Conservation (phyloP, 345 rosid species). For the Aurinia saxatilis region DNA sequence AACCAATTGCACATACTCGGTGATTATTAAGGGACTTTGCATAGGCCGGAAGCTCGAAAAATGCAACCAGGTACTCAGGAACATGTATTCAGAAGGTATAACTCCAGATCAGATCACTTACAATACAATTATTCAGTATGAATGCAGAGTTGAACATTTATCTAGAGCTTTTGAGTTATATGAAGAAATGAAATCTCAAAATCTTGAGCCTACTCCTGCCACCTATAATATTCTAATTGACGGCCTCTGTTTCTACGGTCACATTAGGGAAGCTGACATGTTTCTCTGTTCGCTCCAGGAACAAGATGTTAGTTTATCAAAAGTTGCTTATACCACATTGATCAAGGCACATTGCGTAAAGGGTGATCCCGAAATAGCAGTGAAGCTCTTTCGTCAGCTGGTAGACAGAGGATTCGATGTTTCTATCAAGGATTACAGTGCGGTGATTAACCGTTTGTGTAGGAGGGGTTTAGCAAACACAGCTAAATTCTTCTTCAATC, state of each 20-base stretch:
- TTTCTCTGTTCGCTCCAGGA: conserved; percentile 42
- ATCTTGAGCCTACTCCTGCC: conserved; percentile 45
- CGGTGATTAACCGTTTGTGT: conserved; percentile 67
- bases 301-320: conserved; percentile 28
- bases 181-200: conserved; percentile 35
- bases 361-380: conserved; percentile 46
- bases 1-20: conserved; percentile 56
- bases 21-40: conserved; percentile 60
- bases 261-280: conserved; percentile 41
- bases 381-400: conserved; percentile 40
- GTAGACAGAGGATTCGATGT: conserved; percentile 50
- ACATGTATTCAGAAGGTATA: conserved; percentile 45
- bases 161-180: conserved; percentile 37
- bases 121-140: conserved; percentile 47
- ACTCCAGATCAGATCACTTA: conserved; percentile 57
- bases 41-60: conserved; percentile 36
- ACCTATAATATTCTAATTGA: conserved; percentile 57
- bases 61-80: conserved; percentile 35
- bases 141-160: conserved; percentile 36
- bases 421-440: conserved; percentile 58
- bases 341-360: conserved; percentile 73
- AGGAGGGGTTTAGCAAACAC: conserved; percentile 34
- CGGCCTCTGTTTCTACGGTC: conserved; percentile 46
- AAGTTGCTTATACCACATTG: conserved; percentile 54
- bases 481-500: conserved; percentile 42